Evolutionary conservation across 495 filamentous ascomycete genomes (phyloP), one percentile per base, ranked within the genome.

Genomic region (Lophiotrema nucula): DNA sequence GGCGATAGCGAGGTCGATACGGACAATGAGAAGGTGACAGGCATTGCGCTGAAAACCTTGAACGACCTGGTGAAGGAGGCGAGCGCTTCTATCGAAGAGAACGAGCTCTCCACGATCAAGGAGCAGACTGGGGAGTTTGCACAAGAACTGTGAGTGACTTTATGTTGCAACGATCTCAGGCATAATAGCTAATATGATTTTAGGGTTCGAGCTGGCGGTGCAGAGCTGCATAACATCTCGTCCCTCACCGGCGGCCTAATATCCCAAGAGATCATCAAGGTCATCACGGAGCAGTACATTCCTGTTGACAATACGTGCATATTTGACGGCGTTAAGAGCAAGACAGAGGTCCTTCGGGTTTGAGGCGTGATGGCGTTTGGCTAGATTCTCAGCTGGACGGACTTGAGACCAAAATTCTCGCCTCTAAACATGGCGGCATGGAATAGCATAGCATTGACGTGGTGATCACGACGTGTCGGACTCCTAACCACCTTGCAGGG

Each of bases 211-310:
- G 88, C 88, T 26, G 87, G 84, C 48, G 90, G 90, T 27, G 88
- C 83, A 39, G 93, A 99, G 72, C 75, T 99, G 62, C 95, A 97
- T 74, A 97, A 97, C 70, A 88, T 96, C 47, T 85, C 92, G n/a
- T 85, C 91, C 22, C 71, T 97, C 44, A 88, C 86, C 6, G 93
- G 95, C 18, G 95, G 93, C 0, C 85, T 99, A 73, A 87, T 95
- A 22, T 89, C 92, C 25, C 93, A 99, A 74, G 93, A 99, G 76
- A 81, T 90, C 25, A 90, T 97, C 69, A 99, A 99, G 79, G 85
- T 96, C 24, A 79, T 97, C 57, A 99, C 93, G 45, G 85, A 89
- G 72, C 93, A 99, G 78, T 99, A 99, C 76, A 81, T 96, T 12
- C 93, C 93, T 16, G 82, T 96, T 51, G 90, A 97, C 67, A 93